phyloP scores from a whole-genome alignment of 495 filamentous ascomycete genomes.

The Rhypophila decipiens region DNA sequence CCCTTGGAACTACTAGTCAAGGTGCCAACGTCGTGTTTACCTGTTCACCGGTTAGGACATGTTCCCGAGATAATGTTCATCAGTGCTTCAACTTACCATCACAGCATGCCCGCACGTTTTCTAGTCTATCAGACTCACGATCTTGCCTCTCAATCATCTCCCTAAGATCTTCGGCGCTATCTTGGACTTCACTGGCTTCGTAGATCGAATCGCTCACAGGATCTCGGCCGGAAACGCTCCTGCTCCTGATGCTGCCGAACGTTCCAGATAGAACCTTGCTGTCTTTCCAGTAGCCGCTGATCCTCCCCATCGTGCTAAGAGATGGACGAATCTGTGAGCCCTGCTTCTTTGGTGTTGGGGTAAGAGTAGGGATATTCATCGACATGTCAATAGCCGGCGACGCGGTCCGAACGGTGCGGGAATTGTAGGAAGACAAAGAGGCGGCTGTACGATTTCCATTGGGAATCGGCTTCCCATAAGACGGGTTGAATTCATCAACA shows the following conservation, averaged over 20 bases:
- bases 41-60: conserved; percentile 35
- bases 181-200: conserved; percentile 61
- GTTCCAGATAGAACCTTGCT: conserved; percentile 26
- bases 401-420: conserved; percentile 57
- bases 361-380: conserved; percentile 40
- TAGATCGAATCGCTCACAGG: conserved; percentile 50
- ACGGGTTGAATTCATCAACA: conserved; percentile 84
- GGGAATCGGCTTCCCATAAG: conserved; percentile 43
- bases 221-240: conserved; percentile 28
- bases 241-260: conserved; percentile 40
- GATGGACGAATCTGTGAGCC: conserved; percentile 20
- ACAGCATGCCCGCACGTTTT: conserved; percentile 95
- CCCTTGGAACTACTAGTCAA: conserved; percentile 39
- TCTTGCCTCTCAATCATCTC: conserved; percentile 71
- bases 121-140: conserved; percentile 65
- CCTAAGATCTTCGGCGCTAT: conserved; percentile 75
- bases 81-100: conserved; percentile 59
- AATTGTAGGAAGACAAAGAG: conserved; percentile 80
- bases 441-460: conserved; percentile 44
- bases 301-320: conserved; percentile 33
- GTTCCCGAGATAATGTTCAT: not conserved
- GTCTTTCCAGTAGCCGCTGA: conserved; percentile 41
- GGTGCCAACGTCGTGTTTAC: conserved; percentile 67
- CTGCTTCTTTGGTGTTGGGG: conserved; percentile 36
- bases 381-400: conserved; percentile 41